Conservation (phyloP, 495 filamentous ascomycete genomes). For the Glonium stellatum region DNA sequence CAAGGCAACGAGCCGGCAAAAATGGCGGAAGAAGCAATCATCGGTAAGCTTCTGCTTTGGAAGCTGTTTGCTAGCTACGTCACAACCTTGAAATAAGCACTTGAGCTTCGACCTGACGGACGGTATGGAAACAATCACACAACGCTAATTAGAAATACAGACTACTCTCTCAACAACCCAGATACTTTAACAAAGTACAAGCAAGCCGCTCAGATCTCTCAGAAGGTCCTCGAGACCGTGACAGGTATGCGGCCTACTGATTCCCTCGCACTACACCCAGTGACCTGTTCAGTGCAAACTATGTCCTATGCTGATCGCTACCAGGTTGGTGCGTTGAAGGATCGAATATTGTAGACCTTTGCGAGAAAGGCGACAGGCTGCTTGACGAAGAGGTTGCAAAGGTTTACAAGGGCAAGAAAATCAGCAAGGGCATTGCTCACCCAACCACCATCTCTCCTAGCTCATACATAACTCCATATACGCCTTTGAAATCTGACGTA, state of each 20-base stretch:
- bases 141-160: slow-evolving; percentile 41
- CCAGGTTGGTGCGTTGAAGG: slow-evolving; percentile 73
- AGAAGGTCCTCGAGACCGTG: slow-evolving; percentile 87
- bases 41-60: slow-evolving; percentile 17
- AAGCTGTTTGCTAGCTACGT: neutral
- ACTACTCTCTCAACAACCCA: slow-evolving; percentile 92
- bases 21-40: slow-evolving; percentile 31
- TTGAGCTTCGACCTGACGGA: neutral
- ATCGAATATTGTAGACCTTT: slow-evolving; percentile 84
- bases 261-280: neutral
- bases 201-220: slow-evolving; percentile 86
- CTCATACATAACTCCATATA: slow-evolving; percentile 94
- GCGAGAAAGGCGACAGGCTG: slow-evolving; percentile 90
- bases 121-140: neutral
- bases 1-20: slow-evolving; percentile 3
- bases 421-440: slow-evolving; percentile 84
- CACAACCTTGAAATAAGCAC: neutral
- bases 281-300: neutral
- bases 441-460: slow-evolving; percentile 93
- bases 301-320: slow-evolving; percentile 14
- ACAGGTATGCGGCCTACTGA: slow-evolving; percentile 41
- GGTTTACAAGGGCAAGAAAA: slow-evolving; percentile 98
- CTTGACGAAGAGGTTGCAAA: slow-evolving; percentile 89
- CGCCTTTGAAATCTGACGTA: slow-evolving; percentile 74
- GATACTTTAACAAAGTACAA: slow-evolving; percentile 99